Evolutionary conservation across 1,139 yeast species (phyloP).

Genomic region (Taphrina wiesneri): DNA sequence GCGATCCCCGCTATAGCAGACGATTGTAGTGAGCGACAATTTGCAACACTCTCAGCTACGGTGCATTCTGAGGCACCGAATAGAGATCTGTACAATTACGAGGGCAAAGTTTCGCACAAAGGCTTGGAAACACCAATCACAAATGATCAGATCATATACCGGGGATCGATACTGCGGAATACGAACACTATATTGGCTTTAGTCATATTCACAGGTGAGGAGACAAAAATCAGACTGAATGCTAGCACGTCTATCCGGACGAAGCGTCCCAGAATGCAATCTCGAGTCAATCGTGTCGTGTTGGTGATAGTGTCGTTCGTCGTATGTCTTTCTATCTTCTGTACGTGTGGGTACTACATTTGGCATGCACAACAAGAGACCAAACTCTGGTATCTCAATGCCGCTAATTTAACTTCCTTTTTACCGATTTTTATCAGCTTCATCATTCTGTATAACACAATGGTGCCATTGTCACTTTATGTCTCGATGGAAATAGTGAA

Average conservation of each 20-base stretch:
- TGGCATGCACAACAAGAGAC: slow-evolving; percentile 51
- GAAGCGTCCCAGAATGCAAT: slow-evolving; percentile 89
- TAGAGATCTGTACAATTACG: slow-evolving; percentile 84
- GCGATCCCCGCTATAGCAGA: slow-evolving; percentile 67
- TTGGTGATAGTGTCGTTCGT: slow-evolving; percentile 85
- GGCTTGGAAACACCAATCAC: slow-evolving; percentile 61
- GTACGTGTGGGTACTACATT: slow-evolving; percentile 75
- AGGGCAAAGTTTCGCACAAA: slow-evolving; percentile 59
- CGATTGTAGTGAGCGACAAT: slow-evolving; percentile 52
- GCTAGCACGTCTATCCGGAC: slow-evolving; percentile 85
- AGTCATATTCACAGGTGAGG: slow-evolving; percentile 92
- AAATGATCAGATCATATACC: slow-evolving; percentile 75
- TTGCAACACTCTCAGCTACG: slow-evolving; percentile 54
- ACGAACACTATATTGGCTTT: slow-evolving; percentile 72
- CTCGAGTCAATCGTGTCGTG: slow-evolving; percentile 77
- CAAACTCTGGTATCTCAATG: slow-evolving; percentile 70
- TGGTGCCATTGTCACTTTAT: slow-evolving; percentile 90
- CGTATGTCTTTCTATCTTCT: slow-evolving; percentile 68
- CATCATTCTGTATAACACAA: slow-evolving; percentile 93
- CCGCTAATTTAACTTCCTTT: slow-evolving; percentile 69
- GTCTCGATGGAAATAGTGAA: slow-evolving; percentile 96
- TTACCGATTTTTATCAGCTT: slow-evolving; percentile 86
- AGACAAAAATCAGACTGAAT: slow-evolving; percentile 92
- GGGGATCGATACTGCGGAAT: slow-evolving; percentile 87
- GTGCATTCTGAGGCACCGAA: slow-evolving; percentile 84